These are phyloP conservation scores for Phytophthora nicotianae DNA, from an alignment of 352 stramenopile species.

Conservation along the genomic window DNA sequence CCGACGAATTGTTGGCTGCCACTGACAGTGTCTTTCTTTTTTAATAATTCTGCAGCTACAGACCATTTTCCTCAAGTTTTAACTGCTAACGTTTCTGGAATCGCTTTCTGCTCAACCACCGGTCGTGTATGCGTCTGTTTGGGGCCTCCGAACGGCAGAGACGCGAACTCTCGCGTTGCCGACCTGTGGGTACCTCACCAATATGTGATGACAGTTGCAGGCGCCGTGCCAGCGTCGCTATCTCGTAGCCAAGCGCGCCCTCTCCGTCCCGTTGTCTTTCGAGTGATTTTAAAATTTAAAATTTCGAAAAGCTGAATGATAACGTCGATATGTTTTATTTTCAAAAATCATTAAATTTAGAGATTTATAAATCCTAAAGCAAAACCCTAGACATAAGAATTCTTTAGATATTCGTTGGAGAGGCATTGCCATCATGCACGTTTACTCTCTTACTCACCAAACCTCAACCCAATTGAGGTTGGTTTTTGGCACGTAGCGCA, in stretches of 20 bases:
- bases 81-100: background rate
- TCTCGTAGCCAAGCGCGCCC: background rate
- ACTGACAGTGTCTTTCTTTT: constrained; percentile 14
- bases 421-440: too few relatives aligned
- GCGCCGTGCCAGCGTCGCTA: constrained; percentile 3
- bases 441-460: too few relatives aligned
- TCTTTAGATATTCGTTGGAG: too few relatives aligned
- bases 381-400: too few relatives aligned
- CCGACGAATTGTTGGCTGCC: constrained; percentile 9
- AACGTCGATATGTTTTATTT: too few relatives aligned
- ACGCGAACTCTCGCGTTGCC: background rate
- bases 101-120: background rate
- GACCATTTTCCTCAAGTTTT: constrained; percentile 25
- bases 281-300: constrained; percentile 12
- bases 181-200: background rate
- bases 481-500: too few relatives aligned
- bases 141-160: background rate
- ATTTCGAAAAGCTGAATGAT: constrained; percentile 16
- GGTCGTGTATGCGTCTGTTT: background rate
- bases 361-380: too few relatives aligned
- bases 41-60: constrained; percentile 16
- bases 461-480: too few relatives aligned
- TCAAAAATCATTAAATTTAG: too few relatives aligned
- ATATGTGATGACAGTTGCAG: background rate
- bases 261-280: constrained; percentile 7